Evolutionary conservation across 169 alveolate genomes (phyloP).

Genomic region (Plasmodium yoelii): DNA sequence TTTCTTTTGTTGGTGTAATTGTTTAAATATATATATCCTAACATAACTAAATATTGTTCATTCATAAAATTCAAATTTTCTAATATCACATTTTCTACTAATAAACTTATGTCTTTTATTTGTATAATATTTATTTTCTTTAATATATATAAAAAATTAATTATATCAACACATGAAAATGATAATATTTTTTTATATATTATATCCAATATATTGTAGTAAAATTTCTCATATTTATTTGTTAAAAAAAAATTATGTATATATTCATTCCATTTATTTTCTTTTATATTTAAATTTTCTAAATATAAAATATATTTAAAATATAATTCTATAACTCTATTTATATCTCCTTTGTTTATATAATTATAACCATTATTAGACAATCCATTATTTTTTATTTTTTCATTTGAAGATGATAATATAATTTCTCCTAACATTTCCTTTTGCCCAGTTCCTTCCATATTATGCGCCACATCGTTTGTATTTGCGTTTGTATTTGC

Average conservation of each 20-base stretch:
- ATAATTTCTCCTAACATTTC: neutral
- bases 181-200: constrained; percentile 49
- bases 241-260: constrained; percentile 16
- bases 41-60: constrained; percentile 38
- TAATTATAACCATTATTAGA: neutral
- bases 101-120: constrained; percentile 28
- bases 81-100: constrained; percentile 28
- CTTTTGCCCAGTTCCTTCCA: neutral
- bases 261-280: constrained; percentile 45
- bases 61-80: constrained; percentile 33
- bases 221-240: constrained; percentile 21
- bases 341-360: neutral
- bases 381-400: neutral
- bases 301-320: constrained; percentile 30
- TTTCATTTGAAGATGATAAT: neutral
- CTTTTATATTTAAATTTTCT: constrained; percentile 46
- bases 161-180: constrained; percentile 57
- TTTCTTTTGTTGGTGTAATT: constrained; percentile 37
- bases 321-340: constrained; percentile 28
- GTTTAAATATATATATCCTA: constrained; percentile 58
- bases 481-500: neutral
- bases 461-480: neutral
- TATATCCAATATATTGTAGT: constrained; percentile 14
- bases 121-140: constrained; percentile 33
- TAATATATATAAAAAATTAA: constrained; percentile 45